phyloP scores from a whole-genome alignment of 1,284 basidiomycete species.

The Grifola frondosa region DNA sequence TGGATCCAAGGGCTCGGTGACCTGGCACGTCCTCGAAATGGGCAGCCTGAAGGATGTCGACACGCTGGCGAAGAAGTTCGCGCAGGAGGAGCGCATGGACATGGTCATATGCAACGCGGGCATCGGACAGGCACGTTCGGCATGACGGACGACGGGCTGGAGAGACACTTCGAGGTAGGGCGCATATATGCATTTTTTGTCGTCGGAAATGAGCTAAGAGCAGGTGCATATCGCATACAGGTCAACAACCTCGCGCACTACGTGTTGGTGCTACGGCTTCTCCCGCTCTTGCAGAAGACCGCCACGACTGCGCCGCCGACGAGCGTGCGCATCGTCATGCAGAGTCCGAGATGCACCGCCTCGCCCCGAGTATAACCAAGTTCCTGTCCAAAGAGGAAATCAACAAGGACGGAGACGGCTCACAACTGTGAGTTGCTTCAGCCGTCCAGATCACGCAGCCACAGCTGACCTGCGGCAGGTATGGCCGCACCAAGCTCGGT shows the following conservation, averaged over 20 bases:
- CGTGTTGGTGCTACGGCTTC: constrained; percentile 28
- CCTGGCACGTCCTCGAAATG: constrained; percentile 28
- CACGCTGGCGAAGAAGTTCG: constrained; percentile 24
- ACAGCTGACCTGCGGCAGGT: constrained; percentile 15
- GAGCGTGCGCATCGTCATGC: constrained; percentile 32
- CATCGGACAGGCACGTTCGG: constrained; percentile 30
- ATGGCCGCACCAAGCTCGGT: constrained; percentile 30
- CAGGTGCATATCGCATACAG: constrained; percentile 8
- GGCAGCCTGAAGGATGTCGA: constrained; percentile 28
- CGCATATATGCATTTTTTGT: too few relatives aligned
- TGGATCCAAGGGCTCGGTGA: constrained; percentile 45
- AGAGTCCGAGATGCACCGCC: constrained; percentile 32
- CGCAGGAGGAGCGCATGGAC: constrained; percentile 27
- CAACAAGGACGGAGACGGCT: constrained; percentile 26
- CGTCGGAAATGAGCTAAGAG: neutral
- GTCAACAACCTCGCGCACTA: constrained; percentile 33
- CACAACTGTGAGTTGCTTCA: constrained; percentile 18
- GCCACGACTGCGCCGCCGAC: constrained; percentile 21
- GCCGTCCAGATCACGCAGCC: neutral
- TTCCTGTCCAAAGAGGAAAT: constrained; percentile 33
- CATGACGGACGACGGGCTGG: constrained; percentile 30
- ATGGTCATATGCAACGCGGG: constrained; percentile 34
- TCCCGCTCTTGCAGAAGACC: constrained; percentile 32
- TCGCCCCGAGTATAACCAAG: constrained; percentile 21
- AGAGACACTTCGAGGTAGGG: constrained; percentile 28